Evolutionary conservation across 169 alveolate genomes (phyloP), one percentile per base, ranked within the genome.

Genomic region (Amoebophrya sp.): DNA sequence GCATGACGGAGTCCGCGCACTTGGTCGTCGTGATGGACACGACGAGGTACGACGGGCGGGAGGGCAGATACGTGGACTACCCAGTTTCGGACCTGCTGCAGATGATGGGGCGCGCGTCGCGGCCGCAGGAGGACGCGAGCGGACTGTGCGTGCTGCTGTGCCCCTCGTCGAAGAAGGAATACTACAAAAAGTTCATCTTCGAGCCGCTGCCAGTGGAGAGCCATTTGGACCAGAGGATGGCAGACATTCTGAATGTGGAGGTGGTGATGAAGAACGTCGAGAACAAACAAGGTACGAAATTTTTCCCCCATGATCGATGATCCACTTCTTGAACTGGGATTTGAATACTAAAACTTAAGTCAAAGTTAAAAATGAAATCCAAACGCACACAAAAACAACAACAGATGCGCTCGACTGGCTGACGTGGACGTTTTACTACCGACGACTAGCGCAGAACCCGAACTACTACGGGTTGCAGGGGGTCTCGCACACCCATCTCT

Each of bases 201-300:
- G 99, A 99, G 93, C 99, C 99, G 42, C 93, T 97, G 92, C 99
- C 99, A 4, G 96, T 98, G 0, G 99, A 99, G 93, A 97, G 99
- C 67, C 96, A 96, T 78, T 94, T 99, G 38, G 99, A 98, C 90
- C 96, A 96, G 91, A 94, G 96, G 88, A 92, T 99, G 58, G 98
- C 97, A 89, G 99, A 98, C 91, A 98, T 96, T 93, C 90, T 99
- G 48, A 98, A 98, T 92, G 98, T 99, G 39, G 99, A 98, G 93
- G 97, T 99, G 15, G 99, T 98, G 31, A 96, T 97, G 94, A 98
- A 97, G 88, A 97, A 97, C 42, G 96, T 99, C 87, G 98, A 97
- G 87, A 97, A 96, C 91, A 98, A 97, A 92, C 99, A n/a, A n/a
- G n/a, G n/a, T n/a, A n/a, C n/a, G n/a, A n/a, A n/a, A n/a, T n/a